Evolutionary conservation across 495 filamentous ascomycete species (phyloP), one percentile per base, ranked within the genome.

Genomic region (Peziza echinospora): DNA sequence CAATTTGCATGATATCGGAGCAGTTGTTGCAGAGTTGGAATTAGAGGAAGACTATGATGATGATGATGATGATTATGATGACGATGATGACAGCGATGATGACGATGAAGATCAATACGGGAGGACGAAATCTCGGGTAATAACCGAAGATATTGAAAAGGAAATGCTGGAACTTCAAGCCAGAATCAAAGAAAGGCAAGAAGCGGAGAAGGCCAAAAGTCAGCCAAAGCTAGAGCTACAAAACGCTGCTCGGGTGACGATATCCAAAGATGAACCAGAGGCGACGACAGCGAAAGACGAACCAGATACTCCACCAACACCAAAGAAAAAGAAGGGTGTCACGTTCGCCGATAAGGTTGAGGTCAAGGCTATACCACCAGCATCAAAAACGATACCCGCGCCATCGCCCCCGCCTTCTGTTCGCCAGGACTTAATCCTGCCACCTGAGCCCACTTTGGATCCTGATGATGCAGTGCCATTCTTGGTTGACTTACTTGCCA

Each of bases 21-120:
- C 82, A 21, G 80, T 97, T 2, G 87, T 97, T 5, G 87, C 87
- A n/a, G 84, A 94, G 63, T 67, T 97, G 25, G 72, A 89, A 47
- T 57, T 97, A 10, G 83, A 93, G 41, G 81, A 85, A 25, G 73
- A 71, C 22, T 58, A 76, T 16, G 63, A 73, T 22, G 69, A 75
- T 13, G 63, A 67, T 2, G 65, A n/a, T n/a, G n/a, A n/a, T n/a
- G n/a, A n/a, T n/a, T n/a, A n/a, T n/a, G n/a, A n/a, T n/a, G n/a
- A n/a, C n/a, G n/a, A n/a, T n/a, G n/a, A n/a, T n/a, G n/a, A 69
- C 0, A 64, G 67, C 48, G 66, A 69, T 0, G 62, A 68, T 2
- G 68, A 72, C 41, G 70, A 75, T 43, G 73, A 77, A 5, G 71
- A 76, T 43, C 69, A 79, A 43, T 75, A 72, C 52, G 89, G 89